A percentile compares a stretch with the other conserved stretches of the same genome.
Evolutionary conservation across 495 filamentous ascomycete genomes (phyloP).

Genomic region (Penicillium dipodomyicola): DNA sequence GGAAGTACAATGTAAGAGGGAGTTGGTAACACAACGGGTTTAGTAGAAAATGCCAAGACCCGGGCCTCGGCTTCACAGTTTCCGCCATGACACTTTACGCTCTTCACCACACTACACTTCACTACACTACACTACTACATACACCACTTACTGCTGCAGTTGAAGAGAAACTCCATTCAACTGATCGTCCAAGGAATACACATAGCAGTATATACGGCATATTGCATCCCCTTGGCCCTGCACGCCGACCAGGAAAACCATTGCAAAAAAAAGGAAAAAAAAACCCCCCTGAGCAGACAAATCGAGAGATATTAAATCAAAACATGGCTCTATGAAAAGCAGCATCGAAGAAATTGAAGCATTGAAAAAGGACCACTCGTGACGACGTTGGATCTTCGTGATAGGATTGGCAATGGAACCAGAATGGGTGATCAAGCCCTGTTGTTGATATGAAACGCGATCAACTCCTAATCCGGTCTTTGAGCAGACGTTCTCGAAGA

Average conservation of each 20-base stretch:
- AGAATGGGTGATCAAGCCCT: slow-evolving; percentile 29
- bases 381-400: slow-evolving; percentile 11
- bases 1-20: neutral
- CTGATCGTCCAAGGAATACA: slow-evolving; percentile 5
- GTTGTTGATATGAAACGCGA: slow-evolving; percentile 23
- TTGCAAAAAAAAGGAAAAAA: neutral
- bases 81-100: neutral
- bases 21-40: neutral
- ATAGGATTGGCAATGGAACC: neutral
- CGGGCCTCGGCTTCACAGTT: slow-evolving; percentile 19
- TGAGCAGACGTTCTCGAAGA: slow-evolving; percentile 18
- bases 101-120: neutral
- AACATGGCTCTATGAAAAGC: slow-evolving; percentile 11
- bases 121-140: too few relatives aligned
- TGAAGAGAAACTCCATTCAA: neutral
- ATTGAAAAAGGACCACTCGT: slow-evolving; percentile 11
- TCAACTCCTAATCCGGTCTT: slow-evolving; percentile 33
- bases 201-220: slow-evolving; percentile 2
- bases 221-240: slow-evolving; percentile 4
- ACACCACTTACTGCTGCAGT: neutral
- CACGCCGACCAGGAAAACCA: neutral
- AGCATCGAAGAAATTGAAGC: slow-evolving; percentile 3
- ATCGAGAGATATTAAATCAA: slow-evolving; percentile 5
- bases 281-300: neutral
- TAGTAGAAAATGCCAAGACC: slow-evolving; percentile 20